Evolutionary conservation across 805 yeast genomes (phyloP).

Genomic region (Blastobotrys parvus): DNA sequence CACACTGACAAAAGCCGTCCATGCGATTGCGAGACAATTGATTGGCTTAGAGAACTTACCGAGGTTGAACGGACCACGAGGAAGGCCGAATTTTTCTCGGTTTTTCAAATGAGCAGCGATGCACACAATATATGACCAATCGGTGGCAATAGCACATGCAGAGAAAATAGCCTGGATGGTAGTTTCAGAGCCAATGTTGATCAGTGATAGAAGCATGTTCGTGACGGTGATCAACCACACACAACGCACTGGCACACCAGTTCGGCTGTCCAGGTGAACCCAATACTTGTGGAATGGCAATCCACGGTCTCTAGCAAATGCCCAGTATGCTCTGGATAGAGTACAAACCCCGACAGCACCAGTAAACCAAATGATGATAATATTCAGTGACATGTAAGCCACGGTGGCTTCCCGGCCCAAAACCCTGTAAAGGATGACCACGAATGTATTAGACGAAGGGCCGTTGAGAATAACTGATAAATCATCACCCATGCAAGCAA

Average conservation of each 20-base stretch:
- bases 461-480: slow-evolving; percentile 52
- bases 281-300: slow-evolving; percentile 56
- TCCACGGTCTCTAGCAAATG: slow-evolving; percentile 76
- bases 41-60: slow-evolving; percentile 7
- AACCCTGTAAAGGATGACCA: slow-evolving; percentile 57
- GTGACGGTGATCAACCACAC: slow-evolving; percentile 37
- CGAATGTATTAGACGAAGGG: slow-evolving; percentile 74
- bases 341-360: slow-evolving; percentile 55
- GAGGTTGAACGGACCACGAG: slow-evolving; percentile 7
- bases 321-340: slow-evolving; percentile 73
- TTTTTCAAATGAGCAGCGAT: slow-evolving; percentile 17
- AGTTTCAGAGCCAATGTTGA: slow-evolving; percentile 58
- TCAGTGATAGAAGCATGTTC: slow-evolving; percentile 39
- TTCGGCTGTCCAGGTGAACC: slow-evolving; percentile 52
- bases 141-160: slow-evolving; percentile 59
- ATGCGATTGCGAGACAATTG: slow-evolving; percentile 15
- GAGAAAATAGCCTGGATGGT: slow-evolving; percentile 70
- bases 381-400: slow-evolving; percentile 35
- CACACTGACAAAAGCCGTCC: slow-evolving; percentile 15
- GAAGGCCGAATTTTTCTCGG: slow-evolving; percentile 8
- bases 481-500: slow-evolving; percentile 33
- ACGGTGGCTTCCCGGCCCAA: slow-evolving; percentile 7
- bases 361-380: slow-evolving; percentile 57
- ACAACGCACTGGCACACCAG: slow-evolving; percentile 60
- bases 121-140: slow-evolving; percentile 73